Evolutionary conservation across 2,329 filamentous ascomycete species (phyloP), one percentile per base, ranked within the genome.

Genomic region (Aspergillus sp.): DNA sequence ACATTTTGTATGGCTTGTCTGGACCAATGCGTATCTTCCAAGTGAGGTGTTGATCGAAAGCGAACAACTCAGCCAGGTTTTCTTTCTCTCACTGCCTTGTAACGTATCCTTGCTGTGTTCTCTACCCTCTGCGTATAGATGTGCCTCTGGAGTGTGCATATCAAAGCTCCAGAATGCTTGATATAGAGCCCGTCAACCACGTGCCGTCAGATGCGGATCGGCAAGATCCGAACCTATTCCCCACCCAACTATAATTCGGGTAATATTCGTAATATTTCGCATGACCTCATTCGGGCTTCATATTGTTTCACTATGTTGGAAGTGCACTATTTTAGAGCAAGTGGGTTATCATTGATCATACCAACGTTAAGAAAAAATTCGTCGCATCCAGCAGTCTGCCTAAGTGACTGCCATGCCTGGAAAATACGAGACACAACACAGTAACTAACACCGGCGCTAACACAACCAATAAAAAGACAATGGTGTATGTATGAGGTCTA

Each of bases 401-500:
- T 30, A 30, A 41, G 7, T 29, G 40, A 41, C 30, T 12, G 9
- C 7, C 30, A 9, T 29, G 29, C 28, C 28, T 10, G 12, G 39
- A 28, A 27, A 41, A 41, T 12, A 41, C 26, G 39, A 9, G 8
- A 26, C 26, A 41, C 8, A 41, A 28, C 19, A 19, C 19, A 19
- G 2, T 19, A 30, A 32, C 39, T 42, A 30, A 44, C 12, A 46
- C 30, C 41, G 41, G 43, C 40, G 35, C 47, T 45, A 43, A 46
- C 26, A 39, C 12, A 27, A 42, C 19, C 19, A 19, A 19, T 19
- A 19, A 27, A 26, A 52, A 19, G 41, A 32, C 38, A 28, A 42
- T 42, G 29, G 38, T 38, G 30, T 19, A 19, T 19, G 19, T 19
- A 19, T 19, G 19, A 19, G 27, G 42, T 39, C 79, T 80, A 96